These are phyloP conservation scores for Massospora cicadina DNA, from an alignment of 371 early-diverging fungal species.

Conservation along the genomic window DNA sequence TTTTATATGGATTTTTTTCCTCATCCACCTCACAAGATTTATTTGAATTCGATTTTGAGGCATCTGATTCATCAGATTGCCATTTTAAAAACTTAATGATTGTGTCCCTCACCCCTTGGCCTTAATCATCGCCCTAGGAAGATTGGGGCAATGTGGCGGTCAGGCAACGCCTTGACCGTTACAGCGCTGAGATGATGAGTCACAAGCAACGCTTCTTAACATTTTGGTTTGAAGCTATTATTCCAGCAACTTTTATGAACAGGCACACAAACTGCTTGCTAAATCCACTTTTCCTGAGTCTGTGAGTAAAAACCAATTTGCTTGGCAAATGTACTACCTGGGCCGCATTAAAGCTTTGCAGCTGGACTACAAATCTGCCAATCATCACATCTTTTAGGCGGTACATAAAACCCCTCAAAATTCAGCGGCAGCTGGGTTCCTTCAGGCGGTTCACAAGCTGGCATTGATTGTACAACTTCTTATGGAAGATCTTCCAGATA, in stretches of 20 bases:
- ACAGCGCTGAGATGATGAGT: constrained; percentile 76
- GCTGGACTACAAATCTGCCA: constrained; percentile 83
- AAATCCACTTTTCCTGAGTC: constrained; percentile 82
- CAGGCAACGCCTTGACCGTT: constrained; percentile 78
- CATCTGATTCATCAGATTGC: background rate
- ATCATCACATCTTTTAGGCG: constrained; percentile 73
- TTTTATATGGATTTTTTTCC: no score
- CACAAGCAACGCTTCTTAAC: constrained; percentile 74
- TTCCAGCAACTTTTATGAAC: constrained; percentile 79
- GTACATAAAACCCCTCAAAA: constrained; percentile 88
- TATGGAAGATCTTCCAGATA: constrained; percentile 94
- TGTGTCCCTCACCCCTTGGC: background rate
- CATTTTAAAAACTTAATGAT: no score
- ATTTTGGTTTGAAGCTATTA: constrained; percentile 78
- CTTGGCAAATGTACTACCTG: constrained; percentile 87
- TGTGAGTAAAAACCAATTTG: constrained; percentile 82
- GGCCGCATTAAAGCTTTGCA: constrained; percentile 88
- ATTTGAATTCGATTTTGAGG: background rate
- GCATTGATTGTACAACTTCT: constrained; percentile 87
- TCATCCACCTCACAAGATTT: no score
- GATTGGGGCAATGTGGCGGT: constrained; percentile 54
- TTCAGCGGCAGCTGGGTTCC: constrained; percentile 77
- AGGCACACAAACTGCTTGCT: constrained; percentile 87
- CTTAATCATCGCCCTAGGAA: no score
- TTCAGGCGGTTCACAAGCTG: constrained; percentile 84